phyloP scores from a whole-genome alignment of 768 basidiomycete species.

The Auriscalpium vulgare region DNA sequence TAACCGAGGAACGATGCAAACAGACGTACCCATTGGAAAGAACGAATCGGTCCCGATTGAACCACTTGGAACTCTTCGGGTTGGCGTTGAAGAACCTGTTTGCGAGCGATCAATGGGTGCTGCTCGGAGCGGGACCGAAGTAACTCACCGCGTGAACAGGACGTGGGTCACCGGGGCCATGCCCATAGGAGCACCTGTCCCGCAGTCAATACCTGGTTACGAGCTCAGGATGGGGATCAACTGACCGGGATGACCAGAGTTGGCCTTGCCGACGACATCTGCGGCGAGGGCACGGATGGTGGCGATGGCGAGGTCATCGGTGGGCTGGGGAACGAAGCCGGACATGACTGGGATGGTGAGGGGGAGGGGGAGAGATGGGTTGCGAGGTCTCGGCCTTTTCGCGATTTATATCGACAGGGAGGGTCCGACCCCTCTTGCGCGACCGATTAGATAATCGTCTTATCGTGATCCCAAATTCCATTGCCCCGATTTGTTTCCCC shows the following conservation, averaged over 20 bases:
- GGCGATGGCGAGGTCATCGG: conserved; percentile 55
- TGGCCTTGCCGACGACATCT: conserved; percentile 77
- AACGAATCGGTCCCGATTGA: conserved; percentile 95
- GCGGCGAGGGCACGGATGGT: conserved; percentile 73
- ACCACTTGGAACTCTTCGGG: conserved; percentile 86
- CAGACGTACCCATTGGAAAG: conserved; percentile 84
- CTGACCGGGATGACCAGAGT: conserved; percentile 88
- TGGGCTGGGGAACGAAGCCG: conserved; percentile 25
- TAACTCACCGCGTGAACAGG: conserved; percentile 63
- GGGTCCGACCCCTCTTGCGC: neutral
- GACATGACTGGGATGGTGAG: conserved; percentile 28
- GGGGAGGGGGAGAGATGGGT: conserved; percentile 10
- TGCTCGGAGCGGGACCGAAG: neutral
- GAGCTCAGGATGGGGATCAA: neutral
- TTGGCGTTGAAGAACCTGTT: conserved; percentile 79
- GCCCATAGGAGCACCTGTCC: conserved; percentile 84
- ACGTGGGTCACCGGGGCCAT: conserved; percentile 82
- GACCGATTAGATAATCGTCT: neutral
- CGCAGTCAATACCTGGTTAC: neutral
- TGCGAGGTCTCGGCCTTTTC: conserved; percentile 16
- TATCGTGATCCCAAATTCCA: neutral
- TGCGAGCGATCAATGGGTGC: neutral
- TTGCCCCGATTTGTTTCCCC: neutral
- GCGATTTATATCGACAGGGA: neutral
- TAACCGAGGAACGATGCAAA: neutral